A percentile compares a stretch with the other conserved stretches of the same genome.
Evolutionary conservation across 768 basidiomycete species (phyloP).

Genomic region (Collybia nuda): DNA sequence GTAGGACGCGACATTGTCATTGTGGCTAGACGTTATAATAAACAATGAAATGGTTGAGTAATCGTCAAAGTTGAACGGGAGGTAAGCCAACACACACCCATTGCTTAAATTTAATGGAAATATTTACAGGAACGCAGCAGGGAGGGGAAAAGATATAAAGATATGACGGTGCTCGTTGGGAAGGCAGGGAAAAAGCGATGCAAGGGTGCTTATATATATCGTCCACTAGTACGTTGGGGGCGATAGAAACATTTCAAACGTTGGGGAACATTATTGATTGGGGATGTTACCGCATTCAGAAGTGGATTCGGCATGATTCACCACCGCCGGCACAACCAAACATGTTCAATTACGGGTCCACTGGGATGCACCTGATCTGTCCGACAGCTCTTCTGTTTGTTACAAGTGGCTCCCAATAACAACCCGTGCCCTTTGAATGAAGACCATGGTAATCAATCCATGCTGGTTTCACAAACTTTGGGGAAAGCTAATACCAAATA

Average conservation of each 20-base stretch:
- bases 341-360: slow-evolving; percentile 11
- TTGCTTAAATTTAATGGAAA: slow-evolving; percentile 15
- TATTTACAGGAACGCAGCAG: slow-evolving; percentile 5
- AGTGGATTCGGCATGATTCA: slow-evolving; percentile 15
- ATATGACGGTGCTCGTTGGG: too few species aligned
- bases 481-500: background rate
- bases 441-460: background rate
- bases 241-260: slow-evolving; percentile 10
- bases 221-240: slow-evolving; percentile 20
- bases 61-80: background rate
- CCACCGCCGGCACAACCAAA: slow-evolving; percentile 7
- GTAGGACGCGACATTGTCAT: slow-evolving; percentile 50
- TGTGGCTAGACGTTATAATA: slow-evolving; percentile 29
- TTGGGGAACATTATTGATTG: slow-evolving; percentile 15
- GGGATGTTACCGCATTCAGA: slow-evolving; percentile 5
- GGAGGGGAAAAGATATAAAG: background rate
- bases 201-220: slow-evolving; percentile 26
- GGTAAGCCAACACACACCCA: slow-evolving; percentile 35
- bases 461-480: slow-evolving; percentile 1
- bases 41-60: too few species aligned
- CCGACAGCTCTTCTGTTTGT: too few species aligned
- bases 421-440: background rate
- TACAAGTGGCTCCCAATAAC: too few species aligned
- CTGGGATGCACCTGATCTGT: background rate
- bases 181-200: slow-evolving; percentile 3